phyloP scores from a whole-genome alignment of 2,329 filamentous ascomycete genomes.

The Penicillium sp. region DNA sequence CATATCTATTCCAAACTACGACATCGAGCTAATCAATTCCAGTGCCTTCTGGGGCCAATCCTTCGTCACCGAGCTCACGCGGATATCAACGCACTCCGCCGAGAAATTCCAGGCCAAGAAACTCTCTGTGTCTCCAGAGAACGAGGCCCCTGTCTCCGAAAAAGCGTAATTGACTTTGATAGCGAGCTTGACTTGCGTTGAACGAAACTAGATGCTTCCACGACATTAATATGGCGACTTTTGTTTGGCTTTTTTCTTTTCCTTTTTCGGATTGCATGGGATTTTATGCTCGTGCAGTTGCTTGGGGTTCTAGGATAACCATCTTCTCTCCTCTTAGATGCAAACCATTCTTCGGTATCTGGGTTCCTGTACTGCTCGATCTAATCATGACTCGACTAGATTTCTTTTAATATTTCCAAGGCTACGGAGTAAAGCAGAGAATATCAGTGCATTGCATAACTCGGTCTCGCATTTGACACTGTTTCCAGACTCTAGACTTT shows the following conservation, averaged over 20 bases:
- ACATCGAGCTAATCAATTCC: constrained; percentile 19
- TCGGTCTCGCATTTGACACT: no score
- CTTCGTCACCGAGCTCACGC: constrained; percentile 76
- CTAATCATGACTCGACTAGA: background rate
- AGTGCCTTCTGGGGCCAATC: constrained; percentile 93
- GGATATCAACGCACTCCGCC: constrained; percentile 47
- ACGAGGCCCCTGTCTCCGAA: background rate
- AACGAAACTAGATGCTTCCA: constrained; percentile 21
- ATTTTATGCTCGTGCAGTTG: constrained; percentile 1
- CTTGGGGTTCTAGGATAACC: constrained; percentile 10
- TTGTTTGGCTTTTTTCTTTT: constrained; percentile 11
- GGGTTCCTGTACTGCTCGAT: background rate
- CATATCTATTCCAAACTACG: background rate
- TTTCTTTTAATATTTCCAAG: background rate
- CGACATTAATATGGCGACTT: constrained; percentile 28
- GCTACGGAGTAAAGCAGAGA: background rate
- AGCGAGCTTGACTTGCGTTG: constrained; percentile 1
- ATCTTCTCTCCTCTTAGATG: constrained; percentile 10
- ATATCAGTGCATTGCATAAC: background rate
- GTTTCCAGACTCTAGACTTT: no score
- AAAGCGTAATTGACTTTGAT: background rate
- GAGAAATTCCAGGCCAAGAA: constrained; percentile 36
- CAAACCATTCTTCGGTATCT: background rate
- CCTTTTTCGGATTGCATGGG: constrained; percentile 12
- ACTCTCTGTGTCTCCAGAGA: constrained; percentile 11